A percentile compares a stretch with the other conserved stretches of the same genome.
phyloP scores from a whole-genome alignment of 371 early-diverging fungal species.

The Haplosporangium sp. region DNA sequence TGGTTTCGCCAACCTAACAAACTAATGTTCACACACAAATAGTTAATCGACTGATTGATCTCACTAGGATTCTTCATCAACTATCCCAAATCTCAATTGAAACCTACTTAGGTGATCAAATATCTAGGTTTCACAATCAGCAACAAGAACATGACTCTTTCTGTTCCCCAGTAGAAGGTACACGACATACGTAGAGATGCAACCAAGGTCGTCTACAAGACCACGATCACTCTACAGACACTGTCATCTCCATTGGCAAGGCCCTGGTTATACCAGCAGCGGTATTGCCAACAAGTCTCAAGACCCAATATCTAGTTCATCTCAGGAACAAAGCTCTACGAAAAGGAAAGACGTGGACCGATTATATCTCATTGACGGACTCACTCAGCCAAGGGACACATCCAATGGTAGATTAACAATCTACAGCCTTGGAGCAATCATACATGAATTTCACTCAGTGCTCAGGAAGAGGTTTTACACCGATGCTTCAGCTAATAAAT shows the following conservation, averaged over 20 bases:
- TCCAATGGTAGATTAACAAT: constrained; percentile 34
- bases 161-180: constrained; percentile 36
- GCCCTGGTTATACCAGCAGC: background rate
- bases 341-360: constrained; percentile 11
- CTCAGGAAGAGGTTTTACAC: constrained; percentile 29
- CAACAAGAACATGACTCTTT: constrained; percentile 33
- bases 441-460: constrained; percentile 16
- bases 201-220: constrained; percentile 9
- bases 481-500: constrained; percentile 37
- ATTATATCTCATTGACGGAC: background rate
- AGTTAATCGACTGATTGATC: constrained; percentile 8
- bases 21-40: background rate
- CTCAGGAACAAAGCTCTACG: constrained; percentile 3
- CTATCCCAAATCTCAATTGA: constrained; percentile 30
- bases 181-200: constrained; percentile 43
- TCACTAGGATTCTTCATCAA: constrained; percentile 49
- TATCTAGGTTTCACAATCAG: constrained; percentile 50
- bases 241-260: constrained; percentile 26
- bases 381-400: constrained; percentile 23
- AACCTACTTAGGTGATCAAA: constrained; percentile 41
- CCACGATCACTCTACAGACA: background rate
- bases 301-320: background rate
- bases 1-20: constrained; percentile 1
- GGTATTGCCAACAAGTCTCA: constrained; percentile 7
- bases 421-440: constrained; percentile 21